Base-by-base conservation (phyloP, 768 basidiomycete genomes). In the Trametes sanguinea region DNA sequence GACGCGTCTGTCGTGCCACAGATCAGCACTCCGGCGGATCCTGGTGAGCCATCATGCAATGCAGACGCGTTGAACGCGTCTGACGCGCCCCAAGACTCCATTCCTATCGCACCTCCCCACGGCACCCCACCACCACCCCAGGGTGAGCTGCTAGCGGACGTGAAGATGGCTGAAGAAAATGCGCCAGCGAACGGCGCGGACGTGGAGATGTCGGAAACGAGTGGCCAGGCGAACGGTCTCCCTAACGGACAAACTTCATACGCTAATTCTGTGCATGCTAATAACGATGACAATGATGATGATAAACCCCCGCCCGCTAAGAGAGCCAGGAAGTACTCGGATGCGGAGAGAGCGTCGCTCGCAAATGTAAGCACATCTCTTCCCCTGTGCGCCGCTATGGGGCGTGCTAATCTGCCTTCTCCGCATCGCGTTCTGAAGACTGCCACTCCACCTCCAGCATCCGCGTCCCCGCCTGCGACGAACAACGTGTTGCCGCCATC, bases 301-400 rank as follows among this genome's bases (percentile, higher is more conserved):
- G 79, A 83, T 60, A 77, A 80, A 63, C 89, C 87, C 13, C 90
- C 88, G n/a, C 92, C 92, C 32, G 88, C 90, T 62, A 94, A 94
- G 82, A 83, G 92, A 64, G 83, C 89, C 32, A 78, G 92, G 67
- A 86, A 86, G 76, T 78, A 85, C 68, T 90, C 89, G 50, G 90
- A 94, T 72, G 85, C 85, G 35, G 88, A 90, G 76, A 83, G 83
- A 72, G 87, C 87, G 50, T 88, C 88, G 14, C 76, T 88, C 67
- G 82, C 85, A 63, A 85, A 91, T 78, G 89, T 91, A 78, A 84
- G 88, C 78, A 63, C 74, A 58, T 73, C 74, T 72, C 76, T 27
- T 78, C 61, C 70, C 67, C 64, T 69, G 81, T 83, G 73, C 79
- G 79, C 81, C 83, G 72, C 72, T 73, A 68, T 72, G 71, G 81